Conservation (phyloP, 2,329 filamentous ascomycete genomes). For the Cladosporium cucumerinum region DNA sequence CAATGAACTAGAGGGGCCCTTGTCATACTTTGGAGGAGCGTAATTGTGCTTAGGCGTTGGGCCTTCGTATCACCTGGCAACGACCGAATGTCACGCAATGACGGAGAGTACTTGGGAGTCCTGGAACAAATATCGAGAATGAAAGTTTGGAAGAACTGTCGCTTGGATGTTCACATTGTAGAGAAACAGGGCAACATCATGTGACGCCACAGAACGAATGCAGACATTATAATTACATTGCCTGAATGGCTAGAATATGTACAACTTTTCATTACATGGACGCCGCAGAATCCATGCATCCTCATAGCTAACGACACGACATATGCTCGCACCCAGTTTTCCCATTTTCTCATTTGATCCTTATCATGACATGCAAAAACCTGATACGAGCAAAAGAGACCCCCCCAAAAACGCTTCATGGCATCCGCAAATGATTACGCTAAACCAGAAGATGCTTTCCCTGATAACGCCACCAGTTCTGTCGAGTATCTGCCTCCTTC, state of each 20-base stretch:
- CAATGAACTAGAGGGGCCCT: background rate
- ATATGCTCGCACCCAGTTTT: background rate
- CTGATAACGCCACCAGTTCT: conserved; percentile 35
- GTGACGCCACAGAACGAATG: background rate
- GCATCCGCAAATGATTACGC: background rate
- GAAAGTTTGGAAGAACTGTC: background rate
- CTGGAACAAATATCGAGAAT: too few species aligned
- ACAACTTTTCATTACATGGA: conserved; percentile 3
- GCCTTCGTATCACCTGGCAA: background rate
- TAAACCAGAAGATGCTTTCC: conserved; percentile 27
- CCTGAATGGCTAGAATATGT: background rate
- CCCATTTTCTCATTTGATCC: background rate
- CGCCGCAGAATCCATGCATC: background rate
- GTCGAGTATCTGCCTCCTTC: conserved; percentile 33
- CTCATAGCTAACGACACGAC: background rate
- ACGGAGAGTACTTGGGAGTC: background rate
- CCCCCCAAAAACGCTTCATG: background rate
- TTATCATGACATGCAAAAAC: background rate
- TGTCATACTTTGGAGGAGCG: background rate
- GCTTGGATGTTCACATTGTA: background rate
- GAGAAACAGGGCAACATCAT: background rate
- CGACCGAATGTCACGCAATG: background rate
- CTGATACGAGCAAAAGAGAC: background rate
- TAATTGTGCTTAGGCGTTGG: background rate
- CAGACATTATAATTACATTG: background rate